Base-by-base conservation (phyloP, 306 rosid genomes). In the Boehmeria nivea region DNA sequence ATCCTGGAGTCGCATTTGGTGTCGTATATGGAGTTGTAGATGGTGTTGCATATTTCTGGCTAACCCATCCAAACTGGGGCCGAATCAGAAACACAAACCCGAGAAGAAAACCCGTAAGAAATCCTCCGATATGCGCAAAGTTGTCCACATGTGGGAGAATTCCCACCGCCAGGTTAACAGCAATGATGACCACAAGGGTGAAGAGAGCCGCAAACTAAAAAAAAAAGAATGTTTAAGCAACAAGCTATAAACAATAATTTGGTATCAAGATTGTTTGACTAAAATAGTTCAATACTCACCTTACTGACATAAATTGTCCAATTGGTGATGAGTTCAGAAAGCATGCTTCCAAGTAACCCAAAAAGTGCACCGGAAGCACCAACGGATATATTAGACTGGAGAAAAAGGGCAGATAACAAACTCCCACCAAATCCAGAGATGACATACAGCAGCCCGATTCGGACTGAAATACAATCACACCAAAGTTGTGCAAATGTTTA, bases 331-430 rank as follows among this genome's bases (percentile, higher is more conserved):
- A 91, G 96, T 71, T 91, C 98, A 28, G 96, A 91, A 51, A 91
- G 96, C 98, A 91, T 87, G 73, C 75, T 95, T 63, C 98, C 98
- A 12, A 91, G 81, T 62, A 91, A 82, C 36, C 98, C 98, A 25
- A 91, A 91, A 65, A 91, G 88, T 12, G 96, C 95, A 67, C 98
- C 98, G 36, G 98, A 91, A 67, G 98, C 98, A 72, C 98, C 98
- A 17, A 91, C 98, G 21, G 98, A 91, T 58, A 91, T 81, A 75
- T 82, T 91, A 51, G 87, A 40, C 72, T 87, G 94, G 59, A 87
- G 67, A 75, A 91, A 91, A 36, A 91, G 95, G 11, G 84, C 81
- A 64, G 95, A 84, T 57, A 87, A 74, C 80, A 91, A 39, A 65
- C 98, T 91, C 43, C 98, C 98, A 42, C 98, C 98, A 48, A 91